These are phyloP conservation scores for Pseudocohnilembus persalinus DNA, from an alignment of 169 alveolate species.

Conservation along the genomic window DNA sequence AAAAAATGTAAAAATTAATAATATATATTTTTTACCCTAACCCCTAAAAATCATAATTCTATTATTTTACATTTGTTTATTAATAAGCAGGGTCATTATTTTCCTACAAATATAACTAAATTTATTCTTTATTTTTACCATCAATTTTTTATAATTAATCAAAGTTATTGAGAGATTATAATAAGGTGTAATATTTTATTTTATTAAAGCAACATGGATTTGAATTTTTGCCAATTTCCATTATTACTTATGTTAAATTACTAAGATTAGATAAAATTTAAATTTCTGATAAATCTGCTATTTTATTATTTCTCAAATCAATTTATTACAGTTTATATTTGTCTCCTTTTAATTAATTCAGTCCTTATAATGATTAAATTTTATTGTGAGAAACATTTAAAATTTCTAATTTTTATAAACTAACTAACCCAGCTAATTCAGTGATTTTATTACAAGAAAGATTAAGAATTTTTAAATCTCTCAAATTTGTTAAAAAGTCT, in stretches of 20 bases:
- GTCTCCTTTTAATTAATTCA: background rate
- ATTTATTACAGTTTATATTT: background rate
- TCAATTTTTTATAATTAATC: background rate
- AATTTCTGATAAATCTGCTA: background rate
- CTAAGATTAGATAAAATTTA: no score
- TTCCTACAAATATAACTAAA: background rate
- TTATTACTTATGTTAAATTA: no score
- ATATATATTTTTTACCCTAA: no score
- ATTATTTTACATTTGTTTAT: no score
- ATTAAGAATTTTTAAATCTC: background rate
- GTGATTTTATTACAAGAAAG: background rate
- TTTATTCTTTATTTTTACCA: background rate
- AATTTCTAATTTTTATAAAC: background rate
- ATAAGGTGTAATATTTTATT: background rate
- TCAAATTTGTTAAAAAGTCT: background rate
- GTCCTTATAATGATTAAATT: background rate
- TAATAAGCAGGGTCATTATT: background rate
- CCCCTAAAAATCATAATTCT: no score
- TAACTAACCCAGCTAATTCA: background rate
- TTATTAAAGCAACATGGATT: background rate
- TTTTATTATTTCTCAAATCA: background rate
- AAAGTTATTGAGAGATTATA: no score
- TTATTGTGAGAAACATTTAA: background rate
- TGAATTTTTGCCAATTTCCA: background rate
- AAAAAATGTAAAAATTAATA: no score